These are phyloP conservation scores for Polychytrium aggregatum DNA, from an alignment of 192 early-diverging fungal species.

Conservation along the genomic window DNA sequence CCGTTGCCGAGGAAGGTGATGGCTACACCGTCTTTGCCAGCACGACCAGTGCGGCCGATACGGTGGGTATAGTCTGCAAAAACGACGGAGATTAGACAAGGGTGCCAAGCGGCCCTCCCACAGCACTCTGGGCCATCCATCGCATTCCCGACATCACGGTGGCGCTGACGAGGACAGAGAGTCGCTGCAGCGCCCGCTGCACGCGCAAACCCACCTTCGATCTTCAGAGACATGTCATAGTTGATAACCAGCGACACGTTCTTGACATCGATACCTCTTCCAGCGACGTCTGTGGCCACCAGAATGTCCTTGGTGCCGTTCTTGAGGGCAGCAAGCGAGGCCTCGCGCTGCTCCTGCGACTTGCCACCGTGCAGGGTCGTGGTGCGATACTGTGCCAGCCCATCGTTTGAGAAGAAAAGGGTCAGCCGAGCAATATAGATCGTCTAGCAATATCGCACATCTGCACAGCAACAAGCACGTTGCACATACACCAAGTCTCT, in stretches of 20 bases:
- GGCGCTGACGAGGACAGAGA: no score
- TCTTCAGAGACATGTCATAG: slow-evolving; percentile 96
- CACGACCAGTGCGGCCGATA: slow-evolving; percentile 96
- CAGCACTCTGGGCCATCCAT: no score
- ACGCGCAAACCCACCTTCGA: slow-evolving; percentile 76
- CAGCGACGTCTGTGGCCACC: slow-evolving; percentile 97
- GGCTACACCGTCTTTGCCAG: slow-evolving; percentile 81
- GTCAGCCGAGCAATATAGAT: no score
- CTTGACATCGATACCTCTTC: slow-evolving; percentile 97
- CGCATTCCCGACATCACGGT: no score
- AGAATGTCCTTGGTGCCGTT: slow-evolving; percentile 72
- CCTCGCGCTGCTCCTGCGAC: slow-evolving; percentile 94
- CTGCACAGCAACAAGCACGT: background rate
- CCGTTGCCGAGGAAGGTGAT: slow-evolving; percentile 74
- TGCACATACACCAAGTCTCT: slow-evolving; percentile 47
- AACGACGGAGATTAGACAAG: background rate
- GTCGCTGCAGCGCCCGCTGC: no score
- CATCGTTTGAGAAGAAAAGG: slow-evolving; percentile 1
- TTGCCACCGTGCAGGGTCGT: slow-evolving; percentile 92
- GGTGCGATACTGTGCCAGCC: slow-evolving; percentile 35
- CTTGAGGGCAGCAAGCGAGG: slow-evolving; percentile 69
- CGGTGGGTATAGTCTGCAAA: slow-evolving; percentile 83
- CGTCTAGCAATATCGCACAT: background rate
- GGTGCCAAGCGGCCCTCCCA: no score
- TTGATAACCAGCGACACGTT: slow-evolving; percentile 95